Conservation (phyloP, 441 rosid species). For the Aleurites moluccanus region DNA sequence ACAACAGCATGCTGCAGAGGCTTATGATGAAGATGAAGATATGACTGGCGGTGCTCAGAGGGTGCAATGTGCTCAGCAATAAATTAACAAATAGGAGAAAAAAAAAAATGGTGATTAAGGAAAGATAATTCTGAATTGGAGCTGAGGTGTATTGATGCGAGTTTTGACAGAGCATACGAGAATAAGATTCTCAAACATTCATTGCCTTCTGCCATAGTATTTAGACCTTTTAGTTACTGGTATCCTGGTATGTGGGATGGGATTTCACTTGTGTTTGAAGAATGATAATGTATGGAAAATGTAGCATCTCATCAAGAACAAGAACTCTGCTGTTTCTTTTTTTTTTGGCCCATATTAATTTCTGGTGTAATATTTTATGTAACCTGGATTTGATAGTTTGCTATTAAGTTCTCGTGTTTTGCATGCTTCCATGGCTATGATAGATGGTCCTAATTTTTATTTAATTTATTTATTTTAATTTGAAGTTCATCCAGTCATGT, state of each 20-base stretch:
- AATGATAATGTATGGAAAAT: not conserved
- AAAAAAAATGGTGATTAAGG: too few species aligned
- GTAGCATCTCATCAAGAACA: not conserved
- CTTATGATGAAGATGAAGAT: conserved; percentile 83
- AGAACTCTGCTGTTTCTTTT: not conserved
- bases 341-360: too few species aligned
- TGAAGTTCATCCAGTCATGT: too few species aligned
- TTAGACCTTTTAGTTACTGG: not conserved
- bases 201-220: not conserved
- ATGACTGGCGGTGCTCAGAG: conserved; percentile 78
- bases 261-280: too few species aligned
- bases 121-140: not conserved
- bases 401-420: not conserved
- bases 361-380: not conserved
- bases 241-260: not conserved
- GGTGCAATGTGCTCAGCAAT: conserved; percentile 97
- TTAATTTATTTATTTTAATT: too few species aligned
- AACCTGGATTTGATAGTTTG: not conserved
- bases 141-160: not conserved
- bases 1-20: conserved; percentile 72
- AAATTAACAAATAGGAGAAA: not conserved
- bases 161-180: conserved; percentile 11
- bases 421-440: not conserved
- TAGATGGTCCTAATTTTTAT: not conserved
- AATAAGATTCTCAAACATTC: conserved; percentile 25